phyloP scores from a whole-genome alignment of 2,329 filamentous ascomycete species.

The Penicillium nordicum region DNA sequence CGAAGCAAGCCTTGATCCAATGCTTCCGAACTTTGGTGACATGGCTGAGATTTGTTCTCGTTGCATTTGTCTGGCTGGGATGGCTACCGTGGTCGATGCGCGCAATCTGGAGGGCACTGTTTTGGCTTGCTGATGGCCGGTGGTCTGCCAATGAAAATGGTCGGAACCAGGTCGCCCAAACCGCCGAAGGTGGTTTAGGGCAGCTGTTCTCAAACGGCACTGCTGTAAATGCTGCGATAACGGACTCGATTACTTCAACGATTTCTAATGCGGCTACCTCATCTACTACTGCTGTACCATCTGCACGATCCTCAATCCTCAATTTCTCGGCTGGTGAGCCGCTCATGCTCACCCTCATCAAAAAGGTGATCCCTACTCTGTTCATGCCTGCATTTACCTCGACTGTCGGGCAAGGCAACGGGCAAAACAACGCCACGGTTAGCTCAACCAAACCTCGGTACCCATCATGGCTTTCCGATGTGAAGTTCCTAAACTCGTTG shows the following conservation, averaged over 20 bases:
- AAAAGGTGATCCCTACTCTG: slow-evolving; percentile 40
- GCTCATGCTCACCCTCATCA: slow-evolving; percentile 46
- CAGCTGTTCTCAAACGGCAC: slow-evolving; percentile 30
- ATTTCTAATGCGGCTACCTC: slow-evolving; percentile 25
- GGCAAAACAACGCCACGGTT: slow-evolving; percentile 26
- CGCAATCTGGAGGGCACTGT: slow-evolving; percentile 86
- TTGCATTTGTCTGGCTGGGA: slow-evolving; percentile 81
- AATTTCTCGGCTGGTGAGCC: slow-evolving; percentile 45
- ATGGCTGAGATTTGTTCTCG: slow-evolving; percentile 74
- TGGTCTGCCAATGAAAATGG: slow-evolving; percentile 45
- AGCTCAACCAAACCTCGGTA: slow-evolving; percentile 35
- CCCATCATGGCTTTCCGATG: slow-evolving; percentile 56
- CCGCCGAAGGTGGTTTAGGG: slow-evolving; percentile 18
- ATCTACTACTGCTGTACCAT: slow-evolving; percentile 26
- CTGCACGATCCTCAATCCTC: slow-evolving; percentile 39
- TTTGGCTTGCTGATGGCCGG: slow-evolving; percentile 86
- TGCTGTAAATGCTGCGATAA: slow-evolving; percentile 17
- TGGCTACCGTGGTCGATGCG: slow-evolving; percentile 88
- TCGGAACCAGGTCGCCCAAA: slow-evolving; percentile 15
- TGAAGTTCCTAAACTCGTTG: slow-evolving; percentile 52
- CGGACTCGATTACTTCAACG: slow-evolving; percentile 23
- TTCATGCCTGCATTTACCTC: slow-evolving; percentile 34
- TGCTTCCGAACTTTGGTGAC: slow-evolving; percentile 66
- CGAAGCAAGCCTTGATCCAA: slow-evolving; percentile 74
- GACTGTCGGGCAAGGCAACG: slow-evolving; percentile 24